phyloP scores from a whole-genome alignment of 2,329 filamentous ascomycete genomes.

The Apiospora marii region DNA sequence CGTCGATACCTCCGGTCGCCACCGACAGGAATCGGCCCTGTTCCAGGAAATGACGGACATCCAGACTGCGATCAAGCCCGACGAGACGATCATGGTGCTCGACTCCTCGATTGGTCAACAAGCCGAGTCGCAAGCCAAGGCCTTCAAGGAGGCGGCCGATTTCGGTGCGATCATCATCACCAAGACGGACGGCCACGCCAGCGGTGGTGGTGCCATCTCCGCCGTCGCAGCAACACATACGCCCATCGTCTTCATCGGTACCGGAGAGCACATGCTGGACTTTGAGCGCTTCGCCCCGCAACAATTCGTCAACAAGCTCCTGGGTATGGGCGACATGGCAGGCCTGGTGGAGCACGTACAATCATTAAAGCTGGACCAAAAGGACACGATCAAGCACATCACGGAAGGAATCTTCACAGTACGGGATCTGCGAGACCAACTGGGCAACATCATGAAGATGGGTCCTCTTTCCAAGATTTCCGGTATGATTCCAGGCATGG shows the following conservation, averaged over 20 bases:
- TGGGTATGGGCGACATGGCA: constrained; percentile 97
- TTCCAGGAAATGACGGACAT: constrained; percentile 99
- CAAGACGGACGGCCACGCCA: constrained; percentile 95
- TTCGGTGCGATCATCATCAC: constrained; percentile 99
- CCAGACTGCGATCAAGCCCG: constrained; percentile 85
- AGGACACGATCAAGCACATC: constrained; percentile 99
- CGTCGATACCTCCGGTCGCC: constrained; percentile 94
- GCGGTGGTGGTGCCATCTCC: constrained; percentile 95
- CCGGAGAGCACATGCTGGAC: constrained; percentile 96
- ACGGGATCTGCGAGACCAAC: constrained; percentile 91
- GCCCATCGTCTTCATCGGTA: constrained; percentile 97
- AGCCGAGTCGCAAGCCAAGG: constrained; percentile 91
- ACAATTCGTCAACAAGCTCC: constrained; percentile 90
- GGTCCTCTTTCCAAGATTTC: constrained; percentile 96
- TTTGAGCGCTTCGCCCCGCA: constrained; percentile 92
- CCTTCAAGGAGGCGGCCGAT: constrained; percentile 96
- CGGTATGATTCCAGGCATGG: constrained; percentile 96
- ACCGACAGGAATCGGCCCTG: constrained; percentile 91
- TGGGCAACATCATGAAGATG: constrained; percentile 99
- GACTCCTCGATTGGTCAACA: constrained; percentile 97
- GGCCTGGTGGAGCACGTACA: constrained; percentile 97
- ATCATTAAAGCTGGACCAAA: constrained; percentile 92
- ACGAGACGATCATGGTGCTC: constrained; percentile 98
- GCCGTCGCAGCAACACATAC: constrained; percentile 96
- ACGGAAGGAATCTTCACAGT: constrained; percentile 96